A percentile compares a stretch with the other conserved stretches of the same genome.
Conservation (phyloP, 768 basidiomycete genomes). For the Cystofilobasidium macerans region DNA sequence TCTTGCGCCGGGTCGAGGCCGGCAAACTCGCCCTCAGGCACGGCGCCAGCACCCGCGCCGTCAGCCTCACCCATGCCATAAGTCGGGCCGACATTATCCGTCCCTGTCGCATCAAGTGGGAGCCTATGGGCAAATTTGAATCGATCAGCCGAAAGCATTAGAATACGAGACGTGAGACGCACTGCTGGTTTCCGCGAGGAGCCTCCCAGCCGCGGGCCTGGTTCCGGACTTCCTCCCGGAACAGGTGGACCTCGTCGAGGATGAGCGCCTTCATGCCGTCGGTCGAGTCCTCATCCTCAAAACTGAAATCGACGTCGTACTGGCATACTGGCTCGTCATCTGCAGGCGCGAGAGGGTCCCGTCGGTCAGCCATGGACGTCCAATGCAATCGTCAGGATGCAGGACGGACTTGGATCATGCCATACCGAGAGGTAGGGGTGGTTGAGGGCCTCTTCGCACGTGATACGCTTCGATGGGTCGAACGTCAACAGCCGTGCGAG, state of each 20-base stretch:
- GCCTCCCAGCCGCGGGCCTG: slow-evolving; percentile 57
- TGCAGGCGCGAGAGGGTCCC: not conserved
- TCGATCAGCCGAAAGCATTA: not conserved
- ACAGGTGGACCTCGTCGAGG: slow-evolving; percentile 77
- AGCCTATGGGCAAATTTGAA: not conserved
- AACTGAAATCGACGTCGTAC: slow-evolving; percentile 83
- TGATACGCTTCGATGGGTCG: slow-evolving; percentile 91
- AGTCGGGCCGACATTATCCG: not conserved
- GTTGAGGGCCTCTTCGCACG: slow-evolving; percentile 85
- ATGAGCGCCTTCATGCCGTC: slow-evolving; percentile 96
- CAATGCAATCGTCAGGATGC: not conserved
- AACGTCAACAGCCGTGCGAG: slow-evolving; percentile 85
- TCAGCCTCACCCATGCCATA: not conserved
- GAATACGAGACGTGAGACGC: not conserved
- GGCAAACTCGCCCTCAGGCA: not conserved
- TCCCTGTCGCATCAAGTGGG: slow-evolving; percentile 1
- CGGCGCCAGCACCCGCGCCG: slow-evolving; percentile 1
- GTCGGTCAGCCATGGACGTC: not conserved
- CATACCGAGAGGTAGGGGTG: slow-evolving; percentile 87
- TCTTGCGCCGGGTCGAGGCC: slow-evolving; percentile 18
- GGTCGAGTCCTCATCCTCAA: slow-evolving; percentile 91
- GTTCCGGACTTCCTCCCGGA: slow-evolving; percentile 80
- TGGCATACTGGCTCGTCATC: slow-evolving; percentile 81
- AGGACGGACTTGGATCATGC: slow-evolving; percentile 64
- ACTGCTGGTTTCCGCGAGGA: slow-evolving; percentile 5